phyloP scores from a whole-genome alignment of 371 early-diverging fungal species.

The Dichotomocladium elegans region DNA sequence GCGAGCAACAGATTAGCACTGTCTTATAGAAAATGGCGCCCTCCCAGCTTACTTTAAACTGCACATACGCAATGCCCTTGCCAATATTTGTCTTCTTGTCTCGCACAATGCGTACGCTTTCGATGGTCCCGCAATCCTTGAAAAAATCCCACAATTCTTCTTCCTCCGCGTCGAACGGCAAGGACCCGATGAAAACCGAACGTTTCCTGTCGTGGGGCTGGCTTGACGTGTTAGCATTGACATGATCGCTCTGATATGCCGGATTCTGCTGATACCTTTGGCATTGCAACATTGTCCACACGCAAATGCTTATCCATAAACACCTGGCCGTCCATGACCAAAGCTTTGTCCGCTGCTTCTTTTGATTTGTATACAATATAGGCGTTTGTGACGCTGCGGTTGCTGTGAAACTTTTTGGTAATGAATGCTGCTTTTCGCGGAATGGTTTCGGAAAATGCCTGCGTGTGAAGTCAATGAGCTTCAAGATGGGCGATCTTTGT shows the following conservation, averaged over 20 bases:
- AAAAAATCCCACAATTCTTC: constrained; percentile 87
- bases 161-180: constrained; percentile 84
- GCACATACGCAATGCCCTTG: constrained; percentile 92
- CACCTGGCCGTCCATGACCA: constrained; percentile 70
- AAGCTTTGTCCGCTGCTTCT: constrained; percentile 62
- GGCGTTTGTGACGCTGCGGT: constrained; percentile 83
- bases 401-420: constrained; percentile 72
- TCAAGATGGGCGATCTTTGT: no score
- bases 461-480: no score
- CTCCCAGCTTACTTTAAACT: constrained; percentile 47
- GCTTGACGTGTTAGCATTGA: background rate
- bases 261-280: constrained; percentile 27
- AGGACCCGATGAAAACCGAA: constrained; percentile 89
- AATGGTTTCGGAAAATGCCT: constrained; percentile 67
- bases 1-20: background rate
- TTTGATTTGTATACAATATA: constrained; percentile 77
- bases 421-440: constrained; percentile 75
- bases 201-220: constrained; percentile 74
- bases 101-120: constrained; percentile 82
- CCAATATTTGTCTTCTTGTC: constrained; percentile 89
- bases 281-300: constrained; percentile 68
- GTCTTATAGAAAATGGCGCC: background rate
- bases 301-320: constrained; percentile 87
- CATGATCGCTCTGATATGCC: background rate
- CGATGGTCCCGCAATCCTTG: constrained; percentile 77